Conservation (phyloP, 1,284 basidiomycete genomes). For the Pholiota adiposa region DNA sequence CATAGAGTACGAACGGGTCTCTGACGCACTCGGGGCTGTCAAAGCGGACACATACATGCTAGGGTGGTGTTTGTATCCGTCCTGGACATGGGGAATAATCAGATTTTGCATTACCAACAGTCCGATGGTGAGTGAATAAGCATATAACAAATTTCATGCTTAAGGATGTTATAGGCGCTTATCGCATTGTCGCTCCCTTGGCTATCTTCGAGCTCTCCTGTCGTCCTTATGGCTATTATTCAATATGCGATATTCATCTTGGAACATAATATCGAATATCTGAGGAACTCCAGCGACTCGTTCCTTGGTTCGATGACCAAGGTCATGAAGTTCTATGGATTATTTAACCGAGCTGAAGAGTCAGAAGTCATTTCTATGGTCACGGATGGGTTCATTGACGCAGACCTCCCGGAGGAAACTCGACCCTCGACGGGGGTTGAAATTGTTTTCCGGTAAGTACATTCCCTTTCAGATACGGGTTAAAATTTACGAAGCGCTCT, state of each 20-base stretch:
- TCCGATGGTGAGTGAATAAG: conserved; percentile 27
- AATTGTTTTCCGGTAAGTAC: too few species aligned
- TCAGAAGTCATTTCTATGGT: too few species aligned
- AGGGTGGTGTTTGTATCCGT: conserved; percentile 27
- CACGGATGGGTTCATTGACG: too few species aligned
- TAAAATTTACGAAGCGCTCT: neutral
- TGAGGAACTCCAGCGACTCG: conserved; percentile 21
- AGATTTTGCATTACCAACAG: conserved; percentile 28
- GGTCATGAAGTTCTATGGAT: conserved; percentile 27
- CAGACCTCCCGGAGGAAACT: conserved; percentile 8
- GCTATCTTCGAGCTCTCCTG: conserved; percentile 23
- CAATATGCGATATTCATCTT: conserved; percentile 31
- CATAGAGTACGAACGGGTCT: conserved; percentile 40
- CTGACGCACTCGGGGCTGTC: conserved; percentile 32
- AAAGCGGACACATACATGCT: conserved; percentile 36
- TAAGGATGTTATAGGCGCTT: conserved; percentile 22
- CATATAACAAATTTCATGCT: neutral
- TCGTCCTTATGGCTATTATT: conserved; percentile 28
- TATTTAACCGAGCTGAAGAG: conserved; percentile 18
- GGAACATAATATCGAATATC: conserved; percentile 24
- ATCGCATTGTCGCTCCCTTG: conserved; percentile 27
- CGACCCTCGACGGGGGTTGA: too few species aligned
- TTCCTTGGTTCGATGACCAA: conserved; percentile 21
- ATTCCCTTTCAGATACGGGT: neutral
- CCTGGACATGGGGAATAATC: conserved; percentile 41